phyloP scores from a whole-genome alignment of 1,139 yeast genomes.

The Pichia sp. region DNA sequence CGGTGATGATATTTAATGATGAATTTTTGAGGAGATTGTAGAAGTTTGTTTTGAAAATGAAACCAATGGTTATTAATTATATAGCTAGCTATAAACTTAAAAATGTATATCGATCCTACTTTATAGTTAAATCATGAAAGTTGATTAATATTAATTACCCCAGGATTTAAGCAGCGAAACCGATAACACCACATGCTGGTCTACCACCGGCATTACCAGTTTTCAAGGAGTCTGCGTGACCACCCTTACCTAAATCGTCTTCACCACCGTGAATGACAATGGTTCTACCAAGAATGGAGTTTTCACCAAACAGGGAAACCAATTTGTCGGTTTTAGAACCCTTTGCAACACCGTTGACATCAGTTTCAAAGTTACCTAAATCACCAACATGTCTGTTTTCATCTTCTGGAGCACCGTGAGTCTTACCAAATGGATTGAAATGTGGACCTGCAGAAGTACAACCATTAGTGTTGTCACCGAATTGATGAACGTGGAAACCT shows the following conservation, averaged over 20 bases:
- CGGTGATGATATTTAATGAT: constrained; percentile 8
- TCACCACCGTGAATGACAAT: constrained; percentile 92
- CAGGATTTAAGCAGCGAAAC: constrained; percentile 41
- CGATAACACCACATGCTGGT: constrained; percentile 99
- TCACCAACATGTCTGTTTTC: constrained; percentile 94
- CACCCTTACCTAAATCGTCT: constrained; percentile 97
- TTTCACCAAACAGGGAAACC: constrained; percentile 73
- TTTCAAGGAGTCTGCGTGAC: constrained; percentile 84
- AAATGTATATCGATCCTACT: not conserved
- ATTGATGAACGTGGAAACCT: constrained; percentile 97
- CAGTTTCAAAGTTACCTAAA: constrained; percentile 88
- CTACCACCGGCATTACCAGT: constrained; percentile 99
- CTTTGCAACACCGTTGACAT: constrained; percentile 79
- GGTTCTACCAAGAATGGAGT: constrained; percentile 90
- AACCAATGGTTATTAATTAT: not conserved
- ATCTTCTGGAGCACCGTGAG: constrained; percentile 93
- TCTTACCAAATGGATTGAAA: constrained; percentile 87
- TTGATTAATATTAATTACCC: not conserved
- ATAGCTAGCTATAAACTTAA: not conserved
- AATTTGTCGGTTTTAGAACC: constrained; percentile 74
- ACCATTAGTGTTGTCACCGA: constrained; percentile 98
- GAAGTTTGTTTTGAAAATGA: not conserved
- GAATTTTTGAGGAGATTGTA: not conserved
- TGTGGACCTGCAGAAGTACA: constrained; percentile 99
- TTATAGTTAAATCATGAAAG: not conserved